These are phyloP conservation scores for Eimeria tenella DNA, from an alignment of 169 alveolate genomes.

Conservation along the genomic window DNA sequence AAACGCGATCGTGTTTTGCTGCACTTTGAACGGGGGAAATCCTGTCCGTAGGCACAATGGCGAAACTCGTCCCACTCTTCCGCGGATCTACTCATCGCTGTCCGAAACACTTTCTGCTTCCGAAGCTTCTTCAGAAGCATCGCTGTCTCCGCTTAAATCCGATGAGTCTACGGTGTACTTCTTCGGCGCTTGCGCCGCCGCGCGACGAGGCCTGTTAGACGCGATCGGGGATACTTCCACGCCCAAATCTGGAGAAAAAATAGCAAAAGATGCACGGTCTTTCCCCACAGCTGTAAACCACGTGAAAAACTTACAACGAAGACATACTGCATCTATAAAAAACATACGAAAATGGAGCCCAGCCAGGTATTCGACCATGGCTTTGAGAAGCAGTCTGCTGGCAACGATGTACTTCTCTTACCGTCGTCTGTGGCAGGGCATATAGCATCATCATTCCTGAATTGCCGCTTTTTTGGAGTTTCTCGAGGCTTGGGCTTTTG, in stretches of 20 bases:
- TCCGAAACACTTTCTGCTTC: slow-evolving; percentile 53
- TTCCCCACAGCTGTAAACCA: too few relatives aligned
- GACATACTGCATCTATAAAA: too few relatives aligned
- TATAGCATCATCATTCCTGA: not conserved
- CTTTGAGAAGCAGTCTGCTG: too few relatives aligned
- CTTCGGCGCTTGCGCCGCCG: slow-evolving; percentile 67
- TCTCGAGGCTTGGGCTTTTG: slow-evolving; percentile 37
- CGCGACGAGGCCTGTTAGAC: slow-evolving; percentile 64
- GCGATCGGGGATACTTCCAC: slow-evolving; percentile 59
- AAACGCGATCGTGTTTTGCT: too few relatives aligned
- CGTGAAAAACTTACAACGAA: too few relatives aligned
- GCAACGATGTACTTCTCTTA: not conserved
- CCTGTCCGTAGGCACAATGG: too few relatives aligned
- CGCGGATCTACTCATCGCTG: slow-evolving; percentile 35
- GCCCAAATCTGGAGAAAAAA: slow-evolving; percentile 4
- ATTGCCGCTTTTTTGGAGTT: slow-evolving; percentile 15
- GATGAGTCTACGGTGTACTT: slow-evolving; percentile 55
- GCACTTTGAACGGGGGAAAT: too few relatives aligned
- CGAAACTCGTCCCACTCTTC: not conserved
- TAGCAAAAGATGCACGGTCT: not conserved
- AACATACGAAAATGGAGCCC: too few relatives aligned
- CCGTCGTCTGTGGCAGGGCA: not conserved
- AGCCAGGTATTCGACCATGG: too few relatives aligned
- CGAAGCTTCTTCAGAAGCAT: slow-evolving; percentile 50
- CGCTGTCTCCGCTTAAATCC: slow-evolving; percentile 59